Evolutionary conservation across 441 rosid species (phyloP).

Genomic region (Erodium trifolium): DNA sequence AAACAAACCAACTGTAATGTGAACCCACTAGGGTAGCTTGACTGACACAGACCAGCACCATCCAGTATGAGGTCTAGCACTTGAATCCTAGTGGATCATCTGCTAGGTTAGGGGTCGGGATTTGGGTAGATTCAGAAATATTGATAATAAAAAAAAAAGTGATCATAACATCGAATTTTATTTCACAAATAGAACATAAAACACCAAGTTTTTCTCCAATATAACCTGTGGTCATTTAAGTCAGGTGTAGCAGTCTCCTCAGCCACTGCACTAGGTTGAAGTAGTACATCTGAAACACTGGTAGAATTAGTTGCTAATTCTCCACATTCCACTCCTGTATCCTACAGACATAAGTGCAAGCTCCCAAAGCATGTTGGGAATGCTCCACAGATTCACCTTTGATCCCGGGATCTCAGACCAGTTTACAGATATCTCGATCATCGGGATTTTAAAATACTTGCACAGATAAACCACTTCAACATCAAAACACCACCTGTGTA

Average conservation of each 20-base stretch:
- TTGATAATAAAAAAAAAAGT: background rate
- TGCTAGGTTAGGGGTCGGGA: too few relatives aligned
- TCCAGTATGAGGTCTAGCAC: too few relatives aligned
- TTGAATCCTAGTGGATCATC: too few relatives aligned
- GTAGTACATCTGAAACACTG: background rate
- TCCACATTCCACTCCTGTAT: constrained; percentile 74
- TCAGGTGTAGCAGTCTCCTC: too few relatives aligned
- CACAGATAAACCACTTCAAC: constrained; percentile 81
- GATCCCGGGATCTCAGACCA: constrained; percentile 97
- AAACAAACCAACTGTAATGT: background rate
- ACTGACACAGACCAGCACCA: too few relatives aligned
- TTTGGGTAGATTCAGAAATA: too few relatives aligned
- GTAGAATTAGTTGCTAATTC: constrained; percentile 32
- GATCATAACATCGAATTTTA: background rate
- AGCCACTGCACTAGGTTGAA: too few relatives aligned
- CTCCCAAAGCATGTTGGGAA: constrained; percentile 94
- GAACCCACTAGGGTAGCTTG: too few relatives aligned
- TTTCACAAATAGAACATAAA: too few relatives aligned
- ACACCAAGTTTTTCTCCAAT: background rate
- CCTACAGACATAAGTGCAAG: constrained; percentile 77
- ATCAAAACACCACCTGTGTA: constrained; percentile 94
- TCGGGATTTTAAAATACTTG: constrained; percentile 67
- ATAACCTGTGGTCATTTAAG: too few relatives aligned
- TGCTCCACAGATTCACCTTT: constrained; percentile 77
- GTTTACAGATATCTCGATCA: constrained; percentile 73